These are phyloP conservation scores for Elsinoe arachidis DNA, from an alignment of 2,329 filamentous ascomycete genomes.

Conservation along the genomic window DNA sequence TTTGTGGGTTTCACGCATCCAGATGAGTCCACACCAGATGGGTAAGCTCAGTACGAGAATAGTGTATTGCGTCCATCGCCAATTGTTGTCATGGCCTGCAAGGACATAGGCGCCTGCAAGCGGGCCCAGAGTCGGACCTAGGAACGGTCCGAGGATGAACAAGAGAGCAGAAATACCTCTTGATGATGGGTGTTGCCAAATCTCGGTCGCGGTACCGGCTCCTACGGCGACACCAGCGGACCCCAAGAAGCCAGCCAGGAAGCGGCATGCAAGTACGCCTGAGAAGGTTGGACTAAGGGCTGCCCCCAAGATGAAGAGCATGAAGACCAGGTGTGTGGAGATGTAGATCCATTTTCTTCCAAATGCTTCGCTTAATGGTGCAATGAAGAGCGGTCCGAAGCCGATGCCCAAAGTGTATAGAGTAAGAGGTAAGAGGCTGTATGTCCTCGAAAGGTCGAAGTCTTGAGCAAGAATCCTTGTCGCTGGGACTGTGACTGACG, in stretches of 20 bases:
- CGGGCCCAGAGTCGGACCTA: conserved; percentile 22
- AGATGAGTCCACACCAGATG: conserved; percentile 52
- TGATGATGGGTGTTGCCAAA: conserved; percentile 21
- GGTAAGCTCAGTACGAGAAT: conserved; percentile 54
- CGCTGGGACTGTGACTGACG: conserved; percentile 5
- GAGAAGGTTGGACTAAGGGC: conserved; percentile 15
- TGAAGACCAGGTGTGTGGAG: conserved; percentile 15
- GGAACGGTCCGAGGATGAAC: conserved; percentile 24
- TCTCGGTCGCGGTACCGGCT: conserved; percentile 34
- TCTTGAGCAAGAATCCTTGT: not conserved
- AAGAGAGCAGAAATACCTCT: conserved; percentile 25
- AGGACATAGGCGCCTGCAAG: conserved; percentile 18
- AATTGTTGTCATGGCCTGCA: conserved; percentile 26
- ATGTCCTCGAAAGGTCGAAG: not conserved
- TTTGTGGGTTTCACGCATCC: conserved; percentile 57
- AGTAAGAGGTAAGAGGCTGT: conserved; percentile 9
- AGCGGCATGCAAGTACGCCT: conserved; percentile 17
- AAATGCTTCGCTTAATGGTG: conserved; percentile 25
- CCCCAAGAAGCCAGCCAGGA: conserved; percentile 18
- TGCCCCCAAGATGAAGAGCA: conserved; percentile 17
- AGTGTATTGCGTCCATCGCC: conserved; percentile 66
- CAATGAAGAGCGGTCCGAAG: conserved; percentile 22
- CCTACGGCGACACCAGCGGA: conserved; percentile 28
- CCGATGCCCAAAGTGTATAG: conserved; percentile 16
- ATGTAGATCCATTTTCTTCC: conserved; percentile 16